These are phyloP conservation scores for Iris macrosiphon DNA, from an alignment of 106 monocot species.

Conservation along the genomic window DNA sequence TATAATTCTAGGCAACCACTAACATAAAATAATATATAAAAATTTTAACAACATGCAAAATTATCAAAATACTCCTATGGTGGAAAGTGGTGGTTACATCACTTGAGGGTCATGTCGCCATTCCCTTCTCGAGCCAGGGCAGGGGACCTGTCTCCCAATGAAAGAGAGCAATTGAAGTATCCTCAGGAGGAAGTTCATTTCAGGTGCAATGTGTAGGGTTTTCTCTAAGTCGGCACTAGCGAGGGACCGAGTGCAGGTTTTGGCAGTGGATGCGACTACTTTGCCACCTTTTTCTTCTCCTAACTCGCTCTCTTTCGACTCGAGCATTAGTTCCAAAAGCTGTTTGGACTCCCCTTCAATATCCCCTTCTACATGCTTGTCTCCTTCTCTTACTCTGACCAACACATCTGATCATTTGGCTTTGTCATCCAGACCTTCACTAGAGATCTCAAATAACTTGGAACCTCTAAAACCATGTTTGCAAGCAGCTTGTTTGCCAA, in stretches of 20 bases:
- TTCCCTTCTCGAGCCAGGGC: constrained; percentile 37
- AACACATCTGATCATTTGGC: constrained; percentile 9
- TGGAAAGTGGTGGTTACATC: too few species aligned
- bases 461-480: constrained; percentile 1
- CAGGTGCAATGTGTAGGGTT: constrained; percentile 25
- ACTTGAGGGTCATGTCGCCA: constrained; percentile 66
- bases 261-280: constrained; percentile 25
- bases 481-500: constrained; percentile 20
- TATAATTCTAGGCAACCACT: too few species aligned
- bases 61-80: too few species aligned
- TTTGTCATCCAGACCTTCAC: constrained; percentile 25
- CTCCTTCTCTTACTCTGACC: constrained; percentile 28
- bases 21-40: too few species aligned
- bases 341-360: constrained; percentile 52
- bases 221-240: too few species aligned
- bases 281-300: constrained; percentile 65
- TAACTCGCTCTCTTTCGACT: constrained; percentile 54
- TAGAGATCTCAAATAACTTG: constrained; percentile 5
- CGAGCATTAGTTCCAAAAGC: constrained; percentile 46
- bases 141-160: constrained; percentile 67
- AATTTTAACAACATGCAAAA: too few species aligned
- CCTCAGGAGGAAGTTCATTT: too few species aligned
- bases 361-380: constrained; percentile 40
- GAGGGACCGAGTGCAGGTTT: constrained; percentile 17
- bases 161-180: constrained; percentile 84